These are phyloP conservation scores for Exserohilum rostratum DNA, from an alignment of 2,329 filamentous ascomycete genomes.

Conservation along the genomic window DNA sequence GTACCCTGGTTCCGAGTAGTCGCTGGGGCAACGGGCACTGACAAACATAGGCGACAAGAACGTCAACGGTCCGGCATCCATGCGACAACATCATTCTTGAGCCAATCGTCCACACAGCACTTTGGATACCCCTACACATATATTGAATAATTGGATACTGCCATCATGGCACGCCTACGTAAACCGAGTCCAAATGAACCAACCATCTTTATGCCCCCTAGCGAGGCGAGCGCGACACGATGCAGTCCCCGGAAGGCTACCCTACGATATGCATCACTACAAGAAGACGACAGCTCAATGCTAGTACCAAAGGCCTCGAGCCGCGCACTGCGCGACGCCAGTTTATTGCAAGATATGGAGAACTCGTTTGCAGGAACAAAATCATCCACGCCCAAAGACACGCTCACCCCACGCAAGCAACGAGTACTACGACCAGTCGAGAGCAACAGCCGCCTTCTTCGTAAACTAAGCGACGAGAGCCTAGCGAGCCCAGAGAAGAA, in stretches of 20 bases:
- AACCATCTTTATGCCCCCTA: slow-evolving; percentile 24
- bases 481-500: slow-evolving; percentile 37
- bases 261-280: slow-evolving; percentile 8
- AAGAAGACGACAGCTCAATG: slow-evolving; percentile 29
- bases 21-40: slow-evolving; percentile 14
- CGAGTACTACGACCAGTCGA: slow-evolving; percentile 41
- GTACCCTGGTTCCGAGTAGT: slow-evolving; percentile 2
- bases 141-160: slow-evolving; percentile 3
- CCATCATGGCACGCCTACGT: slow-evolving; percentile 44
- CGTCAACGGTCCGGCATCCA: slow-evolving; percentile 7
- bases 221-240: slow-evolving; percentile 26
- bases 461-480: slow-evolving; percentile 38
- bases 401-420: slow-evolving; percentile 38
- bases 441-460: slow-evolving; percentile 38
- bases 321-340: slow-evolving; percentile 31
- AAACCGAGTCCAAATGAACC: slow-evolving; percentile 38
- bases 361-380: slow-evolving; percentile 33
- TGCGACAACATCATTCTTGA: slow-evolving; percentile 10
- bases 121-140: slow-evolving; percentile 7
- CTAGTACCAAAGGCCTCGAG: slow-evolving; percentile 36
- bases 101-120: slow-evolving; percentile 6
- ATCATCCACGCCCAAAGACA: slow-evolving; percentile 10
- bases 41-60: slow-evolving; percentile 15
- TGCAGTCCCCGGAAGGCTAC: slow-evolving; percentile 38
- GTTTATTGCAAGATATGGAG: slow-evolving; percentile 30